phyloP scores from a whole-genome alignment of 257 asterid genomes.

The Plantago elongata region DNA sequence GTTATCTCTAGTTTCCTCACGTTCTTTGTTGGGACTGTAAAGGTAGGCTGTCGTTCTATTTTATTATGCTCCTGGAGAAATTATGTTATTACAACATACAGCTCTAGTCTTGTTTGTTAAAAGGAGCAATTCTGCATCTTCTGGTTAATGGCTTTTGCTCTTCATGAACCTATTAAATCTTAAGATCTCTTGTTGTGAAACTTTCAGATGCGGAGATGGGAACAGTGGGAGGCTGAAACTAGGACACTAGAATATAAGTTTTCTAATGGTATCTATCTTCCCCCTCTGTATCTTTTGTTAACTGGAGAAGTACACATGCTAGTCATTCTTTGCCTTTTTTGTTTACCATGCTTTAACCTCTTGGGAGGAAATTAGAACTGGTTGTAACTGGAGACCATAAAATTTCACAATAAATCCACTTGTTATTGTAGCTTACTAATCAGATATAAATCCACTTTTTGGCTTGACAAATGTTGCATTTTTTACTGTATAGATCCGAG shows the following conservation, averaged over 20 bases:
- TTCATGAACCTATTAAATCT: no score
- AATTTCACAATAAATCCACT: no score
- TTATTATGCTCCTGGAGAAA: no score
- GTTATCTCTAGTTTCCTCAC: slow-evolving; percentile 64
- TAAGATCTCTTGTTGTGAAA: neutral
- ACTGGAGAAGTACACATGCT: neutral
- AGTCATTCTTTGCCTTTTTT: neutral
- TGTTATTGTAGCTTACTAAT: no score
- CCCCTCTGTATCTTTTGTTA: neutral
- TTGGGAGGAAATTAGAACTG: neutral
- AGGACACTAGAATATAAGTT: slow-evolving; percentile 61
- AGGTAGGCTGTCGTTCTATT: slow-evolving; percentile 28
- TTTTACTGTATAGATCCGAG: slow-evolving; percentile 43
- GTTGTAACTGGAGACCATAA: neutral
- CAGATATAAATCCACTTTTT: no score
- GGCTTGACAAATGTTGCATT: neutral
- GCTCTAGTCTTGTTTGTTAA: no score
- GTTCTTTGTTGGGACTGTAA: slow-evolving; percentile 61
- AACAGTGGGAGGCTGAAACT: slow-evolving; percentile 82
- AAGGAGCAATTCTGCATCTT: no score
- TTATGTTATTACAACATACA: no score
- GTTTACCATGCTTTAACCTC: neutral
- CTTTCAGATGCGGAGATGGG: slow-evolving; percentile 70
- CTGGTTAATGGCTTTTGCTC: no score
- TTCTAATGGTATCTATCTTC: slow-evolving; percentile 45